Evolutionary conservation across 75 land plant species (phyloP), one percentile per base, ranked within the genome.

Genomic region (Cunninghamia lanceolata): DNA sequence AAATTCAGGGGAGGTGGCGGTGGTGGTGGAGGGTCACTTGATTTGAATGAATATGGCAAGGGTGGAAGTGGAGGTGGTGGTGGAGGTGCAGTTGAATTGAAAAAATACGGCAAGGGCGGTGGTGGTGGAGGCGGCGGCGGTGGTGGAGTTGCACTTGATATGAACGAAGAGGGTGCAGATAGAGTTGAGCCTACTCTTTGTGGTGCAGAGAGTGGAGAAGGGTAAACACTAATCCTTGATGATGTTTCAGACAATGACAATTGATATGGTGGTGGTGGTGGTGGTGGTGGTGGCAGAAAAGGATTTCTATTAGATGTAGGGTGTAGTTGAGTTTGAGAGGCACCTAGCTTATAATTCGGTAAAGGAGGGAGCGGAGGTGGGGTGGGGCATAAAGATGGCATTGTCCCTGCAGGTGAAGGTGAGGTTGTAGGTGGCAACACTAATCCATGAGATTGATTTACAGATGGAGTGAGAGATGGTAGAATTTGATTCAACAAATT

Each of bases 221-320:
- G 88, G 25, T 39, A 14, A 59, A 19, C 56, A 53, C 1, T 17
- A 59, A 59, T 4, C 21, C 19, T 16, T 54, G 59, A 19, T 59
- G 25, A 59, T 59, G 66, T 59, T 59, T 59, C 25, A 19, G 28
- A 21, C 66, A 21, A 32, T 70, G 74, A 32, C 14, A 11, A 53
- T 38, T 21, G 30, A 59, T 82, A 84, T 74, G 75, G 75, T 14
- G 42, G 30, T 30, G 76, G 42, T 3, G 82, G 82, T 21, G 82
- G 86, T 5, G 81, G 86, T 43, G 88, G 88, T 46, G 86, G 87
- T 4, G 86, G 89, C 40, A 85, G 68, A 34, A 83, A 59, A 59
- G 66, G 28, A 59, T 59, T 59, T 19, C 3, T 59, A 21, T 59
- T 59, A 19, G 5, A 59, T 59, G 86, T 4, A 21, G 25, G 79